Base-by-base conservation (phyloP, 2,329 filamentous ascomycete species). In the Hypoxylon sp. region DNA sequence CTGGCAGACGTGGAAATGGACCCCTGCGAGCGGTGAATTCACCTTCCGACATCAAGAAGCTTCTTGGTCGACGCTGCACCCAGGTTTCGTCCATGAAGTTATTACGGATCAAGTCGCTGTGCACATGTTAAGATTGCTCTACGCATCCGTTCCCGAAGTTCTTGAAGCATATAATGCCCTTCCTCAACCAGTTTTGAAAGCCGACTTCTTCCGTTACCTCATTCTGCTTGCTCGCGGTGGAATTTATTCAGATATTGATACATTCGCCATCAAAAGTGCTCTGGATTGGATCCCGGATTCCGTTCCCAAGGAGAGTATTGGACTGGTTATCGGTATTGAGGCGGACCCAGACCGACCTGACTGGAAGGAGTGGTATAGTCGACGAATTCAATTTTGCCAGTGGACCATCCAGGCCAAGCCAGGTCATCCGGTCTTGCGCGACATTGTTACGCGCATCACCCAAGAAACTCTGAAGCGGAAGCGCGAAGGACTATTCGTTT, bases 341-440 rank as follows among this genome's bases (percentile, higher is more conserved):
- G 96, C 96, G 3, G 96, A 99, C 76, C 94, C 96, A 0, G 94
- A 98, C 78, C 88, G 96, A 50, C 87, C 88, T 2, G 96, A 99
- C 78, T 99, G 96, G 96, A 86, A 88, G 34, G 84, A 97, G 1
- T 98, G 95, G 96, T 99, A 98, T 83, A 96, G 93, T 69, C 91
- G 96, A 64, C 88, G 95, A 69, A 94, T 99, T 66, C 96, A 98
- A 78, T 98, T 99, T 80, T 99, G 96, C 81, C 96, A 99, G 79
- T 99, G 96, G 96, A 99, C 96, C 1, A 97, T 99, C 68, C 95
- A 98, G 79, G 84, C 92, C 61, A 99, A 99, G 80, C 91, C 95
- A 0, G 96, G 96, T 9, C 96, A 99, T 77, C 96, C 96, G 0
- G 89, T 97, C 11, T 85, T 99, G 63, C 89, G 94, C 67, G 93